Evolutionary conservation across 1,284 basidiomycete genomes (phyloP), one percentile per base, ranked within the genome.

Genomic region (Trametes hirsuta): DNA sequence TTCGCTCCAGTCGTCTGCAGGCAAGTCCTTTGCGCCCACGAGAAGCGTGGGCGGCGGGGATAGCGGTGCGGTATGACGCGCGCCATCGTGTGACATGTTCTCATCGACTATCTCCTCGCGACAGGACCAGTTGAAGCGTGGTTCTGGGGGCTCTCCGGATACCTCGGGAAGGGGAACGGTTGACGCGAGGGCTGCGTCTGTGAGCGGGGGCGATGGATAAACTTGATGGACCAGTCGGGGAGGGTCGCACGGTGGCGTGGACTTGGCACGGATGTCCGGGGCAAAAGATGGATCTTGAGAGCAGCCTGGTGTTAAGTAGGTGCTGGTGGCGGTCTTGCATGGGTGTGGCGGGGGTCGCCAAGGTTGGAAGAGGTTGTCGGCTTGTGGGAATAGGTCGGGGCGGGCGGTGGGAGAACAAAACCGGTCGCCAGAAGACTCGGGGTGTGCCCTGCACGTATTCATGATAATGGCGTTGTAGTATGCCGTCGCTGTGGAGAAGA

Each of bases 131-230:
- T 44, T 21, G 24, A 42, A 55, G 34, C 47, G 49, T 14, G 55
- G 55, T 50, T 55, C 50, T 36, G 49, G 25, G 4, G 55, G 39
- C 21, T 61, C 59, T 24, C 40, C 56, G 35, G 37, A 39, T 11
- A 64, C 45, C 10, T 66, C 66, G 2, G 68, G 68, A 12, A 70
- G 66, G 1, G 68, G 67, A 4, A 67, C 55, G n/a, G 64, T 66
- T 21, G 66, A 64, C n/a, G 63, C 59, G 44, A 68, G 61, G n/a
- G 63, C 61, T 18, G 64, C 61, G 60, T 62, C 66, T 35, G 68
- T 68, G 37, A 70, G 63, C 40, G 68, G 68, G 12, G 68, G 68
- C 18, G 68, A 70, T 42, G 68, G 68, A 44, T 68, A 70, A 50
- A 63, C 48, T 18, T 56, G 61, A 12, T 59, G 51, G 45, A 50